Evolutionary conservation across 2,329 filamentous ascomycete species (phyloP), one percentile per base, ranked within the genome.

Genomic region (Botrytis elliptica): DNA sequence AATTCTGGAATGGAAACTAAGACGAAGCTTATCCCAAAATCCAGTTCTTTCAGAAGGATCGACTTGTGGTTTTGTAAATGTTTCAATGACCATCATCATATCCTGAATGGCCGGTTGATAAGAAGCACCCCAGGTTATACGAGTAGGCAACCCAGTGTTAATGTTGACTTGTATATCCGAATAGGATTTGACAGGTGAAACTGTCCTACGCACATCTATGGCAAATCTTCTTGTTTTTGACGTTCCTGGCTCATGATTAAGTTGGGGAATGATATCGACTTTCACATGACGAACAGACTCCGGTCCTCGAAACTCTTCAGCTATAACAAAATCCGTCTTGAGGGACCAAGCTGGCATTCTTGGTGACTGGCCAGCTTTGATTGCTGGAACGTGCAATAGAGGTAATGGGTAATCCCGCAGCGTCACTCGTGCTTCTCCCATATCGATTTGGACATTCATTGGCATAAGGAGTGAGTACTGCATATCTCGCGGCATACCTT

Each of bases 61-160:
- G 42, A 98, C 87, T 76, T 95, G 95, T 12, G 95, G 94, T 81
- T 99, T 99, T 0, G 95, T 98, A 81, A 99, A 98, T 3, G 93
- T 95, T 83, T 99, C 96, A 75, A 99, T 93, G 40, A 95, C 95
- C 88, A 98, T 98, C 96, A 99, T 99, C 92, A 98, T 97, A 80
- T 99, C 97, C 82, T 99, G 96, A 67, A 99, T 95, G 1, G 95
- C 95, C 42, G 97, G 96, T 80, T 99, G 97, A 80, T 98, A 99
- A 3, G 95, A 97, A 64, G 96, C 95, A 12, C 95, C 95, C 97
- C 96, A 99, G 0, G 95, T 98, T 71, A 99, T 95, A 63, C 93
- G 90, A 0, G 96, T 99, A 2, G 97, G 93, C 74, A 95, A 89
- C 71, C 91, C 92, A 3, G 95, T 98, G 82, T 98, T 97, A 82